Evolutionary conservation across 1,284 basidiomycete genomes (phyloP).

Genomic region (Cryptococcus sp.): DNA sequence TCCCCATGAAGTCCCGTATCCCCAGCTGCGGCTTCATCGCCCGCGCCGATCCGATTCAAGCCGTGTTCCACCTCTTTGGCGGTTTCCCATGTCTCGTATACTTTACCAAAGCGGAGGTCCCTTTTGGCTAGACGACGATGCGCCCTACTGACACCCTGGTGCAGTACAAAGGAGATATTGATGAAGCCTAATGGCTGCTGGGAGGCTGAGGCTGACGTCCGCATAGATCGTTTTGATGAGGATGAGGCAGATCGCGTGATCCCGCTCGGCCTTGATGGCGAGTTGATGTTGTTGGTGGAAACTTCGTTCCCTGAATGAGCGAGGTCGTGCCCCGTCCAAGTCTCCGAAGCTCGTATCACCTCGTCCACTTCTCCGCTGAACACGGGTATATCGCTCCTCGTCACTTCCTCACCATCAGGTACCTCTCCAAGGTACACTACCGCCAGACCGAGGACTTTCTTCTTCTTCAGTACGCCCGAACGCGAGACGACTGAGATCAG

Average conservation of each 20-base stretch:
- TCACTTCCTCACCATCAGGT: constrained; percentile 31
- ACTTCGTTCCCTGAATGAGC: not conserved
- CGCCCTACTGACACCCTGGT: constrained; percentile 42
- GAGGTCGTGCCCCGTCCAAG: not conserved
- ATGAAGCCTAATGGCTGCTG: constrained; percentile 33
- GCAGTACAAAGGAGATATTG: constrained; percentile 35
- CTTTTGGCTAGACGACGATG: constrained; percentile 45
- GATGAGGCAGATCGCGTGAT: not conserved
- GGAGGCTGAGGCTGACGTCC: not conserved
- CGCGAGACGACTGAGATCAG: constrained; percentile 41
- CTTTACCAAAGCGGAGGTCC: constrained; percentile 42
- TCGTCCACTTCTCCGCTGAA: constrained; percentile 42
- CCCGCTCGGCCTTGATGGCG: not conserved
- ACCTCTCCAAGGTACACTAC: constrained; percentile 38
- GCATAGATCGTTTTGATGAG: constrained; percentile 6
- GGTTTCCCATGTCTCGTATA: constrained; percentile 52
- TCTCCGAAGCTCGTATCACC: constrained; percentile 20
- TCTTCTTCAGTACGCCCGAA: constrained; percentile 42
- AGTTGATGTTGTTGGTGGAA: not conserved
- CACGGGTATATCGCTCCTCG: constrained; percentile 34
- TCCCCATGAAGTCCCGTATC: constrained; percentile 2
- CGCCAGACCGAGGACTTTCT: constrained; percentile 38
- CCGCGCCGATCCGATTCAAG: constrained; percentile 8
- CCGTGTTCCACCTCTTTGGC: constrained; percentile 27
- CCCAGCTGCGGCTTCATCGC: constrained; percentile 8